Conservation (phyloP, 306 rosid genomes). For the Glycine soja region DNA sequence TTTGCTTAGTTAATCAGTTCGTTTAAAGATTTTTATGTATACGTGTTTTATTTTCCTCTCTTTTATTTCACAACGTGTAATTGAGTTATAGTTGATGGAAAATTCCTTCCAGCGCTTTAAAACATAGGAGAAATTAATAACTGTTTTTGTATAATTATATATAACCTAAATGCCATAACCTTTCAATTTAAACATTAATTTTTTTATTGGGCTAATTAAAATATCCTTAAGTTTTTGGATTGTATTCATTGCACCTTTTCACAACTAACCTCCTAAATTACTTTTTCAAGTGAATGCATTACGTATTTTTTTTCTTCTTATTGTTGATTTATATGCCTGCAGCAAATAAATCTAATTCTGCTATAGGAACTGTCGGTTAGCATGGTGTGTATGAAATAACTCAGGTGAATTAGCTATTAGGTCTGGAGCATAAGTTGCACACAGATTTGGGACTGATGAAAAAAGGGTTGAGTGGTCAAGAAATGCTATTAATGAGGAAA, state of each 20-base stretch:
- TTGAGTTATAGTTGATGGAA: not conserved
- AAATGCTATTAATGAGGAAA: slow-evolving; percentile 35
- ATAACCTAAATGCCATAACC: not conserved
- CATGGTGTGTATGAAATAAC: too few species aligned
- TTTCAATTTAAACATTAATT: not conserved
- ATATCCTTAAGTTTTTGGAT: not conserved
- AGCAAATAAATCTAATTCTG: not conserved
- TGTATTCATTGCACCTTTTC: not conserved
- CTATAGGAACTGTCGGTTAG: not conserved
- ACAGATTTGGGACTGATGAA: slow-evolving; percentile 14
- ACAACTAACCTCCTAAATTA: not conserved
- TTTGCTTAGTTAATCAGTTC: not conserved
- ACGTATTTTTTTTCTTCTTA: too few species aligned
- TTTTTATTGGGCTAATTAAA: not conserved
- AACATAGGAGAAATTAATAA: not conserved
- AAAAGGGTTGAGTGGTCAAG: slow-evolving; percentile 17
- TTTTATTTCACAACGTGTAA: not conserved
- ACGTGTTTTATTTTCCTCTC: not conserved
- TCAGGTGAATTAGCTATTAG: slow-evolving; percentile 19
- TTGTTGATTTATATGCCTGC: not conserved
- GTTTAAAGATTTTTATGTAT: not conserved
- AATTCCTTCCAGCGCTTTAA: not conserved
- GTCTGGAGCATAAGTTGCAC: slow-evolving; percentile 44
- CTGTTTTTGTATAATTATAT: not conserved
- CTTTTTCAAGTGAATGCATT: not conserved